Percentiles rank a stretch among this genome's conserved stretches.
Evolutionary conservation across 225 moss, liverwort and hornwort genomes (phyloP).

Genomic region (Rhytidiadelphus loreus): DNA sequence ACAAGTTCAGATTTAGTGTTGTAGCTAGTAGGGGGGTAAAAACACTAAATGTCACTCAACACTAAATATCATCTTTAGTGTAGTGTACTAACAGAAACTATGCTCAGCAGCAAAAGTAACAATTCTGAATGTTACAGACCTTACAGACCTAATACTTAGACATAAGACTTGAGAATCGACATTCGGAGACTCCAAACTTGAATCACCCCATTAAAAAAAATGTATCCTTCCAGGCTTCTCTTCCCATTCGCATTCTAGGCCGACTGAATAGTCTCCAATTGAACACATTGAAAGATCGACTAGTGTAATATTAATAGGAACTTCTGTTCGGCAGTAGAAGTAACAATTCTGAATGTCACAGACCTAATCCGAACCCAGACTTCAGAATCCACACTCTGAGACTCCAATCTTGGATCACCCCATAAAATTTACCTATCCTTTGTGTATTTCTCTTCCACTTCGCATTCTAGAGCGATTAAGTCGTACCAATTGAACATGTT

Average conservation of each 20-base stretch:
- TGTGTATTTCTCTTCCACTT: neutral
- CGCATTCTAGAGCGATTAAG: neutral
- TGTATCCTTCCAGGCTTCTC: neutral
- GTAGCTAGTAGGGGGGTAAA: no score
- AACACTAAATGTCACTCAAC: no score
- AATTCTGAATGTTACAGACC: neutral
- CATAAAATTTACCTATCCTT: neutral
- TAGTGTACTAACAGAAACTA: no score
- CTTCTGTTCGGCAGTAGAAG: neutral
- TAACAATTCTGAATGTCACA: neutral
- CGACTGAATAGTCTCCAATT: neutral
- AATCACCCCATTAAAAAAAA: neutral
- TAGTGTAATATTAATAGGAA: neutral
- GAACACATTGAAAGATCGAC: neutral
- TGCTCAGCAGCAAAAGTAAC: neutral
- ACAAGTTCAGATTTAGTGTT: no score
- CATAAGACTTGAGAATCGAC: neutral
- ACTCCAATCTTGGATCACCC: neutral
- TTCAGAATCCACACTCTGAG: neutral
- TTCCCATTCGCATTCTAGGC: neutral
- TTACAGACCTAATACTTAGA: neutral
- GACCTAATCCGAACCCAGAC: neutral
- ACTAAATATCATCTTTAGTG: no score
- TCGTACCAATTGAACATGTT: neutral
- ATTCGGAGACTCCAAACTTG: neutral